A percentile compares a stretch with the other conserved stretches of the same genome.
Evolutionary conservation across 2,329 filamentous ascomycete genomes (phyloP).

Genomic region (Nigrograna mackinnonii): DNA sequence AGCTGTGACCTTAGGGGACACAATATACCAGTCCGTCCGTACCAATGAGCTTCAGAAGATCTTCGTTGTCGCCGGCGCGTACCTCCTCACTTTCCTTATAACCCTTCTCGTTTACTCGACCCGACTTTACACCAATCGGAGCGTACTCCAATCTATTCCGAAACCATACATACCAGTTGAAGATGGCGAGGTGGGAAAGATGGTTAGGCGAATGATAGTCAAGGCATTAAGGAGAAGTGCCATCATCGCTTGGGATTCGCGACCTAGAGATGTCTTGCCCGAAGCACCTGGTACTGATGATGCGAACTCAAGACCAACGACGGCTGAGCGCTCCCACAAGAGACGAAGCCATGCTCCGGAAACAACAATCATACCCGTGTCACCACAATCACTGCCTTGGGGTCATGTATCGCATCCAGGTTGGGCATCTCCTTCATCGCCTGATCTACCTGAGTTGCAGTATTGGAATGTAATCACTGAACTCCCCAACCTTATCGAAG

Average conservation of each 20-base stretch:
- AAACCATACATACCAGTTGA: constrained; percentile 86
- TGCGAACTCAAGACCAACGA: constrained; percentile 19
- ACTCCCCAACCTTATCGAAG: constrained; percentile 87
- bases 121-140: constrained; percentile 85
- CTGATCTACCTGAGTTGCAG: constrained; percentile 78
- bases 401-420: constrained; percentile 83
- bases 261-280: constrained; percentile 63
- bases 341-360: constrained; percentile 29
- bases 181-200: constrained; percentile 76
- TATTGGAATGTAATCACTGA: constrained; percentile 82
- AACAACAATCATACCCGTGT: constrained; percentile 42
- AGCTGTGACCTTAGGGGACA: constrained; percentile 77
- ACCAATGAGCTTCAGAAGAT: constrained; percentile 75
- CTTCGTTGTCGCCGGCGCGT: constrained; percentile 77
- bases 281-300: constrained; percentile 37
- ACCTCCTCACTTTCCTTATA: constrained; percentile 71
- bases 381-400: constrained; percentile 65
- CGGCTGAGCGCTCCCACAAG: constrained; percentile 36
- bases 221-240: constrained; percentile 76
- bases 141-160: constrained; percentile 78
- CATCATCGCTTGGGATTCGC: constrained; percentile 76
- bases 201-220: constrained; percentile 75
- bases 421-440: constrained; percentile 80
- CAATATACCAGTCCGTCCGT: constrained; percentile 73
- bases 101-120: constrained; percentile 78